Conservation (phyloP, 495 filamentous ascomycete genomes). For the Staphylotrichum tortipilum region DNA sequence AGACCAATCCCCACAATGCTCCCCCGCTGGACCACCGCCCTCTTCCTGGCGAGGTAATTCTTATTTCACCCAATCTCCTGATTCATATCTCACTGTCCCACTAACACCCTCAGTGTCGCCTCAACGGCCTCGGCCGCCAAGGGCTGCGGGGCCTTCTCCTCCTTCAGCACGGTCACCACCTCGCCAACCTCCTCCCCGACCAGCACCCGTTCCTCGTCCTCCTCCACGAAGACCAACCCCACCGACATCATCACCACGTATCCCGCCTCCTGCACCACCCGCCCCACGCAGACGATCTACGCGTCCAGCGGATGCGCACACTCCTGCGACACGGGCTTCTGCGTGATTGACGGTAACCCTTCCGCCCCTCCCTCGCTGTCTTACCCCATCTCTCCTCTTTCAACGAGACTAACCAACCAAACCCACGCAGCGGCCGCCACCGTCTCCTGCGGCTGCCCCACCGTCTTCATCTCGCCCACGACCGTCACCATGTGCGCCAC, state of each 20-base stretch:
- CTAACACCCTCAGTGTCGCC: background rate
- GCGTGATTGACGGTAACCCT: conserved; percentile 17
- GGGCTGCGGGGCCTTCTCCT: background rate
- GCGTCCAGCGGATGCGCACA: conserved; percentile 17
- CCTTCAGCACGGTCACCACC: background rate
- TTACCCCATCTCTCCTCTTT: background rate
- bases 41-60: too few relatives aligned
- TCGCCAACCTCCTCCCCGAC: background rate
- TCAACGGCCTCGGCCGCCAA: background rate
- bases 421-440: conserved; percentile 10
- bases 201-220: too few relatives aligned
- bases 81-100: background rate
- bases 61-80: too few relatives aligned
- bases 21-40: too few relatives aligned
- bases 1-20: too few relatives aligned
- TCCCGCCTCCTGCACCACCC: conserved; percentile 16
- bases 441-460: conserved; percentile 15
- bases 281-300: conserved; percentile 19
- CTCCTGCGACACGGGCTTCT: conserved; percentile 16
- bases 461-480: conserved; percentile 9
- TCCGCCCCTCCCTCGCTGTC: background rate
- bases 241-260: conserved; percentile 4
- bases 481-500: conserved; percentile 18
- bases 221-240: background rate
- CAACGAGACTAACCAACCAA: background rate